Evolutionary conservation across 192 early-diverging fungal species (phyloP).

Genomic region (Linnemannia zychae): DNA sequence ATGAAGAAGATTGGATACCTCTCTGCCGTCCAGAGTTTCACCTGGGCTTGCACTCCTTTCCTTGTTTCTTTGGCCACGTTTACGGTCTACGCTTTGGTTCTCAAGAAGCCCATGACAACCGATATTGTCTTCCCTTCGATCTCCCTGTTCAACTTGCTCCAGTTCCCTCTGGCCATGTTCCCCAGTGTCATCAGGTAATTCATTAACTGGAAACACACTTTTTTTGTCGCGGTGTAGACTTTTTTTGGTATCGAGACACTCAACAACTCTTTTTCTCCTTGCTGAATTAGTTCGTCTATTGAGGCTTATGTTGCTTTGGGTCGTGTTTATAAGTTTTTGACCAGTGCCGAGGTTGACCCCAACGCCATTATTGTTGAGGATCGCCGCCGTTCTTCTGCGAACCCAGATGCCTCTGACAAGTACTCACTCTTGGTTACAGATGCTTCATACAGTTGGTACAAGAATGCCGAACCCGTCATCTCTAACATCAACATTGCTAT

Average conservation of each 20-base stretch:
- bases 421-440: conserved; percentile 36
- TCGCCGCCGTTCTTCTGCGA: conserved; percentile 7
- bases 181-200: conserved; percentile 83
- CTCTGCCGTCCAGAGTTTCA: conserved; percentile 78
- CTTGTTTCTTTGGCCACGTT: conserved; percentile 90
- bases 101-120: conserved; percentile 72
- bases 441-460: conserved; percentile 52
- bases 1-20: conserved; percentile 82
- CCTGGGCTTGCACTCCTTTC: conserved; percentile 89
- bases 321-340: conserved; percentile 84
- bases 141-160: conserved; percentile 91
- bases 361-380: conserved; percentile 44
- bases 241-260: neutral
- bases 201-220: neutral
- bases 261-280: neutral
- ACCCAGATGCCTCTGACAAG: conserved; percentile 31
- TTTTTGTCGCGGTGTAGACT: neutral
- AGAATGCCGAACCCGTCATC: conserved; percentile 38
- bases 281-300: conserved; percentile 55
- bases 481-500: conserved; percentile 37
- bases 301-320: conserved; percentile 88
- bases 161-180: conserved; percentile 90
- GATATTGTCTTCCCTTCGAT: conserved; percentile 89
- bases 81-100: conserved; percentile 75
- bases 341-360: conserved; percentile 76